Base-by-base conservation (phyloP, 495 filamentous ascomycete genomes). In the Aspergillus hancockii region DNA sequence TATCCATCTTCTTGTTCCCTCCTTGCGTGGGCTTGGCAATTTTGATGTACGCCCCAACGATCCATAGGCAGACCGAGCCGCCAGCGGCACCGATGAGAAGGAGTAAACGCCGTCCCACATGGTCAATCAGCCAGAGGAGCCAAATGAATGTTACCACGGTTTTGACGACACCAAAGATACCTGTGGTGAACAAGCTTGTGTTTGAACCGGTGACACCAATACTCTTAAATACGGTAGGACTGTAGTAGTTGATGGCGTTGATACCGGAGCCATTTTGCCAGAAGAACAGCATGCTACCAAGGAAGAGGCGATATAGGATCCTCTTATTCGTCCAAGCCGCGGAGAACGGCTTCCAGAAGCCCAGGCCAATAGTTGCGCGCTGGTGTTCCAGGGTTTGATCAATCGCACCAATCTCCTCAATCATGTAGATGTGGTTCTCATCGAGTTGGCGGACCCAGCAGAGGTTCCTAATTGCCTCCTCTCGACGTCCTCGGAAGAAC, bases 71-170 rank as follows among this genome's bases (percentile, higher is more conserved):
- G 51, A 88, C 69, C 7, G 82, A 85, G 66, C 88, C 87, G 21
- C 85, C 89, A 49, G 87, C 79, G 8, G 84, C 86, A 19, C 90
- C 91, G 75, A 84, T 82, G 53, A 92, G 75, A n/a, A 95, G 81
- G 38, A 88, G 82, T 40, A 82, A 78, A 4, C 87, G 81, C 4
- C 90, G 82, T 21, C 90, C 90, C 8, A 91, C 77, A 2, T 81
- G 83, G 67, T 93, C 90, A 54, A 87, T 88, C 62, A 88, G 79
- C 63, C 87, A 91, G 38, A 89, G 65, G 8, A 91, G 75, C 81
- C 88, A 91, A 30, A 85, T 46, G 46, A 79, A 76, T 16, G 88
- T 90, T 58, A 85, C 69, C 0, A 78, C 76, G 7, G 82, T 87
- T 67, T 81, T 83, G 55, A 82, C 81, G 0, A 77, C 74, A 30